Evolutionary conservation across 176 grass and related monocot species (phyloP).

Genomic region (Ananas comosus): DNA sequence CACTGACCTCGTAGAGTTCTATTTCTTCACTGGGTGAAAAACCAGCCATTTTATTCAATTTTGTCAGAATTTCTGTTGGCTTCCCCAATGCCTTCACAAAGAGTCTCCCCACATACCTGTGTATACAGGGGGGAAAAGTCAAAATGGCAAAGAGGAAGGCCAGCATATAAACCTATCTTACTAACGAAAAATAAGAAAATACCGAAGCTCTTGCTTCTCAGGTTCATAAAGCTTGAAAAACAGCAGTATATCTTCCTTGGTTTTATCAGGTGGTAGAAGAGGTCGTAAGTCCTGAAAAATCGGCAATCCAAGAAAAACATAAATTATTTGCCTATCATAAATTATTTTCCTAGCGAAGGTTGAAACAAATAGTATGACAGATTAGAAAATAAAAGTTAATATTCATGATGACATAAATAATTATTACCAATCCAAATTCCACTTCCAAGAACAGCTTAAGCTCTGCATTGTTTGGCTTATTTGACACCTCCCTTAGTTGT

Average conservation of each 20-base stretch:
- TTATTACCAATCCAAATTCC: constrained; percentile 65
- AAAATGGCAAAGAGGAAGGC: background rate
- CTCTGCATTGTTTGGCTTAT: constrained; percentile 87
- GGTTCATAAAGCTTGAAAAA: constrained; percentile 90
- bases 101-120: constrained; percentile 70
- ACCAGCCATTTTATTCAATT: constrained; percentile 85
- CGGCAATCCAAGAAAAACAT: constrained; percentile 11
- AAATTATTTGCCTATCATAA: constrained; percentile 6
- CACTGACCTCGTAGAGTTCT: constrained; percentile 66
- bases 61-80: constrained; percentile 61
- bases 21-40: constrained; percentile 71
- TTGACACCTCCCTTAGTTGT: constrained; percentile 80
- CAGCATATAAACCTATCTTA: background rate
- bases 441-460: constrained; percentile 86
- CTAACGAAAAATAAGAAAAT: constrained; percentile 22
- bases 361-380: constrained; percentile 14
- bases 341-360: background rate
- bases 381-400: constrained; percentile 8
- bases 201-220: constrained; percentile 83
- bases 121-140: constrained; percentile 14
- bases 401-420: constrained; percentile 2
- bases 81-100: constrained; percentile 73
- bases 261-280: constrained; percentile 64
- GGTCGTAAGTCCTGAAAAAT: constrained; percentile 47
- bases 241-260: constrained; percentile 84